These are phyloP conservation scores for Rhodocollybia butyracea DNA, from an alignment of 768 basidiomycete species.

Conservation along the genomic window DNA sequence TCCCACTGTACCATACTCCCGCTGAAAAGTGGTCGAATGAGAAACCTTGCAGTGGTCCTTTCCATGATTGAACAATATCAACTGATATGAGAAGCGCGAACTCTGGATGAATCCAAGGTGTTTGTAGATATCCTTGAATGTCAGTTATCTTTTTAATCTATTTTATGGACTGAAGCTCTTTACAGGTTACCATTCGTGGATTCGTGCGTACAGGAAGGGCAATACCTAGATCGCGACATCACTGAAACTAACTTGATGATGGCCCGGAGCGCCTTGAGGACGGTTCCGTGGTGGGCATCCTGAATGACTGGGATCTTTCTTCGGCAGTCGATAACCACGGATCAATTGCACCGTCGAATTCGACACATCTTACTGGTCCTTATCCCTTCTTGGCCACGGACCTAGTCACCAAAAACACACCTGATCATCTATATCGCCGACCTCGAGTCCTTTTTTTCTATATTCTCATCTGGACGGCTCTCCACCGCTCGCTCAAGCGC, in stretches of 20 bases:
- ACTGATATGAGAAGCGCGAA: neutral
- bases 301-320: constrained; percentile 11
- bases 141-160: neutral
- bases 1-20: no score
- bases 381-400: constrained; percentile 12
- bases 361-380: constrained; percentile 10
- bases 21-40: neutral
- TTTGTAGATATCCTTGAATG: constrained; percentile 13
- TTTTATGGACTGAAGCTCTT: neutral
- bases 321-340: neutral
- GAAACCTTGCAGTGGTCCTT: neutral
- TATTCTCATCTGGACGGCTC: constrained; percentile 4
- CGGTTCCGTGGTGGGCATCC: neutral
- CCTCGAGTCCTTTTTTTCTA: constrained; percentile 5
- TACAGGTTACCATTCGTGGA: constrained; percentile 9
- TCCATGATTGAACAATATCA: constrained; percentile 2
- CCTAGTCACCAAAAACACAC: neutral
- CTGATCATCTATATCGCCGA: constrained; percentile 6
- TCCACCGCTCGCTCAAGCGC: neutral
- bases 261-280: neutral
- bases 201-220: constrained; percentile 5
- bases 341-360: neutral
- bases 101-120: constrained; percentile 10
- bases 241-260: constrained; percentile 16
- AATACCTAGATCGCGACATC: constrained; percentile 17